Evolutionary conservation across 768 basidiomycete species (phyloP), one percentile per base, ranked within the genome.

Genomic region (Gymnopilus dilepis): DNA sequence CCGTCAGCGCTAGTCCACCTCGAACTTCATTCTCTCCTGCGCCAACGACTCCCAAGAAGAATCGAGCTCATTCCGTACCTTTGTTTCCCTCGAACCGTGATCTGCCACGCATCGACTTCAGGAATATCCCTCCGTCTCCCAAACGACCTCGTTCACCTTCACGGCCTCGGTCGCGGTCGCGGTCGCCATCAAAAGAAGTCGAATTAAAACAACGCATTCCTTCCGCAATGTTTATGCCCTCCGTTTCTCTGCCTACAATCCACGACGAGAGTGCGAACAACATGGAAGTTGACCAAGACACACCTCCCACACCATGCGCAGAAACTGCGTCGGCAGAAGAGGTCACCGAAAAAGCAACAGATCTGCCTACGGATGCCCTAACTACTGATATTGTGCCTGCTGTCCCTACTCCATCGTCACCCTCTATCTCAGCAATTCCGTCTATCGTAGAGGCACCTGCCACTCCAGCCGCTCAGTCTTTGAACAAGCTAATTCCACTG

Each of bases 51-150:
- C 60, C 66, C 34, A 78, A 74, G 62, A 58, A 55, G 45, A 70
- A 68, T 47, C 76, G 83, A 59, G 81, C 83, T 4, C 78, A 75
- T 47, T 83, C 82, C 33, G 80, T 84, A 2, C 82, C 82, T 15
- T 59, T 81, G 33, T 80, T 81, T 54, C 69, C 76, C 33, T 61
- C 73, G 11, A 67, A 68, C 28, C 60, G 64, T 9, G 61, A 73
- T 15, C 58, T 76, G 13, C 72, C 76, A 19, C 77, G 73, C 31
- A 74, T 83, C 41, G 81, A 84, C 68, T 74, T 83, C 54, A 74
- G 74, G 55, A 80, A 80, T 53, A 77, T 76, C 8, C 79, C 80
- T 11, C 63, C 71, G 4, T 81, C 80, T 30, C 80, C 81, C 4
- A 75, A 74, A 53, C 76, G 76, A 37, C 64, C 69, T 34, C 73